Evolutionary conservation across 805 yeast genomes (phyloP).

Genomic region (Kuraishia ogatae): DNA sequence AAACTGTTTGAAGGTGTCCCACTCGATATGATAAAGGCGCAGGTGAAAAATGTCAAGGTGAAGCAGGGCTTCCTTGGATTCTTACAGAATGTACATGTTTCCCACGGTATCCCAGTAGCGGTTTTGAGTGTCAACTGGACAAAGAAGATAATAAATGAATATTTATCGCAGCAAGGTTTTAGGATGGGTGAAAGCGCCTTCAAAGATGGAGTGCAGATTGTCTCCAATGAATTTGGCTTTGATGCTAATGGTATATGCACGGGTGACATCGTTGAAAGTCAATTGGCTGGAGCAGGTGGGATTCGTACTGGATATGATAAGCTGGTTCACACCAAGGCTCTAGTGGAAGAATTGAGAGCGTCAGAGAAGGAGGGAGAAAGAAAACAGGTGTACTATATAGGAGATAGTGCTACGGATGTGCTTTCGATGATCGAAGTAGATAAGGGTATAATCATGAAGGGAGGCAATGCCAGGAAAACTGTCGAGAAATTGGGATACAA

Average conservation of each 20-base stretch:
- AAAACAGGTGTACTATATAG: slow-evolving; percentile 34
- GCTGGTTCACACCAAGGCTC: slow-evolving; percentile 16
- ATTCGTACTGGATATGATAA: slow-evolving; percentile 15
- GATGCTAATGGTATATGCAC: slow-evolving; percentile 15
- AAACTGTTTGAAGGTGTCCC: slow-evolving; percentile 1
- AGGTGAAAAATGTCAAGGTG: background rate
- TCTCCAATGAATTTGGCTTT: slow-evolving; percentile 44
- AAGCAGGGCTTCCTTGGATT: background rate
- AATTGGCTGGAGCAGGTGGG: slow-evolving; percentile 3
- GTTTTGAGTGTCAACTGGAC: slow-evolving; percentile 63
- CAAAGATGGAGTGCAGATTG: slow-evolving; percentile 18
- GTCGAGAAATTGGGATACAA: slow-evolving; percentile 15
- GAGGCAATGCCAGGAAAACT: slow-evolving; percentile 24
- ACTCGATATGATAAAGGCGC: background rate
- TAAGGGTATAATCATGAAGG: slow-evolving; percentile 35
- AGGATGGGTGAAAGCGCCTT: slow-evolving; percentile 4
- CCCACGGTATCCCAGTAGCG: slow-evolving; percentile 1
- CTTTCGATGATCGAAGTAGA: slow-evolving; percentile 38
- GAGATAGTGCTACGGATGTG: slow-evolving; percentile 57
- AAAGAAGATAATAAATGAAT: slow-evolving; percentile 31
- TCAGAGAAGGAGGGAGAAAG: slow-evolving; percentile 9
- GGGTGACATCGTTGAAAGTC: slow-evolving; percentile 8
- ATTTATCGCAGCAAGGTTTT: slow-evolving; percentile 15
- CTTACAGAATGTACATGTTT: background rate
- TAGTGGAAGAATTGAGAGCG: slow-evolving; percentile 12